Percentiles rank a stretch among this genome's conserved stretches.
Evolutionary conservation across 2,329 filamentous ascomycete genomes (phyloP).

Genomic region (Fusarium sp.): DNA sequence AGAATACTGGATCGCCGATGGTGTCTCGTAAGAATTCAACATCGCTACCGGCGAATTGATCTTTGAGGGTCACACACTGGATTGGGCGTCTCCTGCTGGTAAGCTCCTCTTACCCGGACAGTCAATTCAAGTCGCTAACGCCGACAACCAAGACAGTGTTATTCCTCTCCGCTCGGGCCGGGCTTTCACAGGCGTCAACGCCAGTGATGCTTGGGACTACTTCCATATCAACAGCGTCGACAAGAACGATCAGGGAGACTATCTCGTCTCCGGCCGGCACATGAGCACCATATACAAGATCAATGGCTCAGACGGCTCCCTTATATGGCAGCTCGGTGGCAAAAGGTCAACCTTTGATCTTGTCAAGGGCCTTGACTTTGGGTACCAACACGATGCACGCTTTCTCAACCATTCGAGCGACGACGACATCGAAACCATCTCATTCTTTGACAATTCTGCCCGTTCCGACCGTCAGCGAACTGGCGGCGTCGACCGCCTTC

Average conservation of each 20-base stretch:
- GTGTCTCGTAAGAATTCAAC: too few species aligned
- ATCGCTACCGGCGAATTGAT: too few species aligned
- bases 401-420: conserved; percentile 50
- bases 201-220: conserved; percentile 61
- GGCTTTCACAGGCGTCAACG: conserved; percentile 47
- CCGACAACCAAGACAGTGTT: conserved; percentile 53
- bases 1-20: conserved; percentile 67
- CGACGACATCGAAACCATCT: too few species aligned
- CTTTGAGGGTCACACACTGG: too few species aligned
- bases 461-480: too few species aligned
- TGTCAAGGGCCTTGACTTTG: conserved; percentile 54
- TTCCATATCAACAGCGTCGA: conserved; percentile 70
- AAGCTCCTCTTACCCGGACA: too few species aligned
- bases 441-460: too few species aligned
- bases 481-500: too few species aligned
- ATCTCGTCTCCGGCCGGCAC: conserved; percentile 65
- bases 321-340: conserved; percentile 66
- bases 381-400: conserved; percentile 65
- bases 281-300: conserved; percentile 60
- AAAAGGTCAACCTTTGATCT: conserved; percentile 55
- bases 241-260: conserved; percentile 60
- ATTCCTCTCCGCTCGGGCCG: conserved; percentile 60
- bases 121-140: conserved; percentile 56
- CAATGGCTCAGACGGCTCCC: conserved; percentile 58
- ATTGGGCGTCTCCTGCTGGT: too few species aligned